Evolutionary conservation across 352 stramenopile genomes (phyloP), one percentile per base, ranked within the genome.

Genomic region (Thraustochytrium sp.): DNA sequence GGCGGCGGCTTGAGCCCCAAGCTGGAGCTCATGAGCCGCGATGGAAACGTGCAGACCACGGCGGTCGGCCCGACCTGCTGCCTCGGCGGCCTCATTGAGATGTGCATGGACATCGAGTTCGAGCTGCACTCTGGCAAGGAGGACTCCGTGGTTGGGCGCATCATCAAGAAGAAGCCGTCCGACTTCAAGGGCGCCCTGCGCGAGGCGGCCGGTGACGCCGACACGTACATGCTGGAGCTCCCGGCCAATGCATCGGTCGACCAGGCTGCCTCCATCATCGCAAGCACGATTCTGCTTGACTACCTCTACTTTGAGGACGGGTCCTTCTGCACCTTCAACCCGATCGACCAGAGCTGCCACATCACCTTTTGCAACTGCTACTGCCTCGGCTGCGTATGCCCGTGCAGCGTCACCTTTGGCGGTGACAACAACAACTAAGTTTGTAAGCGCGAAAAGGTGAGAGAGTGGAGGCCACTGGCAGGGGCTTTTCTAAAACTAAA

Each of bases 311-410:
- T 62, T 31, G 75, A 84, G 11, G 59, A 62, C 36, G 75, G 75
- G n/a, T 11, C 75, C 0, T 61, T 61, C 13, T n/a, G 85, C n/a
- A 21, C n/a, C 1, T 84, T 38, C 44, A 62, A 84, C 61, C 34
- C 36, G 18, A 4, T 56, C 23, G 44, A 80, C n/a, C 16, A 61
- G 9, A 40, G 13, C 21, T 84, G 75, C 49, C 68, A n/a, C 21
- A 36, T 84, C 29, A 83, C 16, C 29, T 84, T 49, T 56, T 84
- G 75, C 49, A 84, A 80, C 51, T 75, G 55, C 37, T 84, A 84
- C 38, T 84, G 75, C 61, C 36, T 84, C 8, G 75, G 75, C n/a
- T 84, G 75, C 51, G 42, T 59, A 16, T 59, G 37, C 31, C 75
- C 75, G 21, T 84, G 75, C 61, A 36, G n/a, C 34, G 85, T 29